phyloP scores from a whole-genome alignment of 768 basidiomycete species.

The Mycena filopes region DNA sequence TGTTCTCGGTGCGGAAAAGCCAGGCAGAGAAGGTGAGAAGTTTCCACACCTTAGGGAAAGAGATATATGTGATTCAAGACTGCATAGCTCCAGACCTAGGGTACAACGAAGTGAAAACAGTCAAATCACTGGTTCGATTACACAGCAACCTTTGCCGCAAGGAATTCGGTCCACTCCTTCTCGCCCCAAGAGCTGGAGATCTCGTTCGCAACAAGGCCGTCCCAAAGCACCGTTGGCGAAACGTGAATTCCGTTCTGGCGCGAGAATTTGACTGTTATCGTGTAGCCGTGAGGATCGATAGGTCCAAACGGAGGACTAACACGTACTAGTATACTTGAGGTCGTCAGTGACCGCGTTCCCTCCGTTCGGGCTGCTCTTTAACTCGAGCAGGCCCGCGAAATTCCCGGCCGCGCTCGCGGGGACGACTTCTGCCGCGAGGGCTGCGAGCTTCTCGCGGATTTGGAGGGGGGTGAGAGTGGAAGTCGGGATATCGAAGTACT shows the following conservation, averaged over 20 bases:
- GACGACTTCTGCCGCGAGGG: constrained; percentile 65
- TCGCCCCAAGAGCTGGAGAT: constrained; percentile 87
- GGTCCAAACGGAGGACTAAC: neutral
- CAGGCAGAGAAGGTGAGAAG: too few relatives aligned
- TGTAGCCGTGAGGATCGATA: neutral
- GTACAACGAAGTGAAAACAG: too few relatives aligned
- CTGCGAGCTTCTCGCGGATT: constrained; percentile 78
- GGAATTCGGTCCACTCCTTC: constrained; percentile 83
- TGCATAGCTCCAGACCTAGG: too few relatives aligned
- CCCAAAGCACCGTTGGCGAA: constrained; percentile 84
- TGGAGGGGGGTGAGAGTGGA: constrained; percentile 74
- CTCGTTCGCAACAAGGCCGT: constrained; percentile 77
- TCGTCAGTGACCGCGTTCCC: constrained; percentile 87
- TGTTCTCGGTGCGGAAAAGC: too few relatives aligned
- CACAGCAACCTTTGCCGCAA: constrained; percentile 64
- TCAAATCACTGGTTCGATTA: constrained; percentile 29
- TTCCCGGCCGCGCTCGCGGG: constrained; percentile 58
- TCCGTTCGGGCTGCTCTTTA: constrained; percentile 77
- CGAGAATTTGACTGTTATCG: constrained; percentile 81
- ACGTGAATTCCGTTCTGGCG: constrained; percentile 94
- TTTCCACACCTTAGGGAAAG: too few relatives aligned
- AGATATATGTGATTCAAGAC: too few relatives aligned
- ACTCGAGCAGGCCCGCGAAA: constrained; percentile 70
- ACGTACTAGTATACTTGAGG: constrained; percentile 88
- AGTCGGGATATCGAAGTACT: constrained; percentile 84